phyloP scores from a whole-genome alignment of 2,329 filamentous ascomycete genomes.

The Trichoderma pleuroti region DNA sequence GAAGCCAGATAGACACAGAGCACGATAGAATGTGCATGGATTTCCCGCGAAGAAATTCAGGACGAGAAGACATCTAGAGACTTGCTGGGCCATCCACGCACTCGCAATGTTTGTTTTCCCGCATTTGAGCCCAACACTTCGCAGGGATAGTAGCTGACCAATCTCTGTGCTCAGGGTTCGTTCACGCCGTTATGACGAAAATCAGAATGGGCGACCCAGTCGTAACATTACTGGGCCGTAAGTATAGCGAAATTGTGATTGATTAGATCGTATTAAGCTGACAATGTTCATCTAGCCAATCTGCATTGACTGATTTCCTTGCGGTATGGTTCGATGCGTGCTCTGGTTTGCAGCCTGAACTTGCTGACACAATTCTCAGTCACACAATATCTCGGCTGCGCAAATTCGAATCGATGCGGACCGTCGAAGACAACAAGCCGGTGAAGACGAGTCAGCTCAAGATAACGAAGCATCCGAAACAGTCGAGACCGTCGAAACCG shows the following conservation, averaged over 20 bases:
- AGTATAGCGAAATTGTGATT: constrained; percentile 19
- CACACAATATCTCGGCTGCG: constrained; percentile 66
- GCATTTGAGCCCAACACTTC: neutral
- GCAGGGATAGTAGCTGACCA: neutral
- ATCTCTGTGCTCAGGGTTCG: constrained; percentile 17
- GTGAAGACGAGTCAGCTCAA: constrained; percentile 25
- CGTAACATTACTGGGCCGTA: constrained; percentile 41
- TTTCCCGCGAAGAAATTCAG: neutral
- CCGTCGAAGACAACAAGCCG: constrained; percentile 40
- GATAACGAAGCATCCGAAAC: constrained; percentile 23
- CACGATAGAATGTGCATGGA: neutral
- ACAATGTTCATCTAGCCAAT: constrained; percentile 37
- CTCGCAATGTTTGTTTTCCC: constrained; percentile 7
- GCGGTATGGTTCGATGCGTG: constrained; percentile 41
- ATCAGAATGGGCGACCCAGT: constrained; percentile 24
- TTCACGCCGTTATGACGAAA: constrained; percentile 21
- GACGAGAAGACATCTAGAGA: neutral
- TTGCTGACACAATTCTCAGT: constrained; percentile 39
- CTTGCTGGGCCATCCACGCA: neutral
- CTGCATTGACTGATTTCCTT: constrained; percentile 52
- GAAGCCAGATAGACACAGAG: neutral
- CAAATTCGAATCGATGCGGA: constrained; percentile 52
- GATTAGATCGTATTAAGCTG: neutral
- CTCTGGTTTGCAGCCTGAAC: constrained; percentile 58
- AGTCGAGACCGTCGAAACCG: neutral